Evolutionary conservation across 2,329 filamentous ascomycete genomes (phyloP), one percentile per base, ranked within the genome.

Genomic region (Trichophyton verrucosum): DNA sequence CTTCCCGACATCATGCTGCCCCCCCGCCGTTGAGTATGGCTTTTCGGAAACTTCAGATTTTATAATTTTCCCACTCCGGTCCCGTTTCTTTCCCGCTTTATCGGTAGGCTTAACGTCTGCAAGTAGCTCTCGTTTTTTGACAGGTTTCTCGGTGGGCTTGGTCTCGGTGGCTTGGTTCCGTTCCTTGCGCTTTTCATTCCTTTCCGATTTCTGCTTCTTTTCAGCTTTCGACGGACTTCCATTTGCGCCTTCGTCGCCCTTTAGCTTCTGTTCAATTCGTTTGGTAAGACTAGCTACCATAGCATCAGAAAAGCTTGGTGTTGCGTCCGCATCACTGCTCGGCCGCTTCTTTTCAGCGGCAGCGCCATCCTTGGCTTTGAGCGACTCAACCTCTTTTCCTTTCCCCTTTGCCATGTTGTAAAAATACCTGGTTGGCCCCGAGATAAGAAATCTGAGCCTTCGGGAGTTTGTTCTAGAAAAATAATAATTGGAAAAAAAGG

Each of bases 51-150:
- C 68, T 30, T 72, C 69, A 24, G 68, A 68, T 38, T 70, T 67
- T 61, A 78, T 78, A 61, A 77, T 70, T 51, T 76, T 73, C 17
- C 76, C 76, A 65, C 74, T 76, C 64, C 73, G 73, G 67, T 77
- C 77, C 59, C 76, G 71, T 65, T 79, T 79, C 66, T 76, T 77
- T 61, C 75, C 75, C 55, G 72, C 66, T 33, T 67, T 65, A 46
- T 63, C 61, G 38, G 36, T 22, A 13, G 57, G 13, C 6, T 59
- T 59, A 20, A 8, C 36, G 13, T 42, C 36, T 17, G 36, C 22
- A 3, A 36, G 6, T 24, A 13, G 24, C 30, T 65, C 61, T 44
- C 64, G 64, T 60, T 66, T 66, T 17, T 63, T 61, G 47, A 24
- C 42, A 51, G 72, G 65, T 22, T 66, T 65, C 30, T 22, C 40